Percentiles rank a stretch among this genome's conserved stretches.
These are phyloP conservation scores for Pecoramyces ruminantium DNA, from an alignment of 192 early-diverging fungal species.

Conservation along the genomic window DNA sequence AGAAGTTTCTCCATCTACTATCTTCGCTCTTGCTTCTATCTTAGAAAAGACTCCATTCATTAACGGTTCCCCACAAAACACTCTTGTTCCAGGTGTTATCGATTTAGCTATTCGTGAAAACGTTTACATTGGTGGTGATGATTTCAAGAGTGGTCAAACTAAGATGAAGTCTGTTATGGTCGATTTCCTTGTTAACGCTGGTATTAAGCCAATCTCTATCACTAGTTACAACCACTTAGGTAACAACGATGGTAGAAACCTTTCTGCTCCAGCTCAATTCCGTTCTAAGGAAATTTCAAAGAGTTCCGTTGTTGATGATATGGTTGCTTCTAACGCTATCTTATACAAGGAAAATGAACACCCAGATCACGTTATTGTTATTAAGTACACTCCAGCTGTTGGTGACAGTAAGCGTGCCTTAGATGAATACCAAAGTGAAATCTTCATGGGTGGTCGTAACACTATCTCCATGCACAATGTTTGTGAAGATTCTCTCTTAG, in stretches of 20 bases:
- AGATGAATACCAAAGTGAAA: no score
- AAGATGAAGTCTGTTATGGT: constrained; percentile 98
- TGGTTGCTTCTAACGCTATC: no score
- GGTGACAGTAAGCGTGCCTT: no score
- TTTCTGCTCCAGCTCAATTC: constrained; percentile 95
- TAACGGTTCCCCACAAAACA: constrained; percentile 97
- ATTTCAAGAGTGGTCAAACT: no score
- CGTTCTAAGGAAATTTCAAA: constrained; percentile 99
- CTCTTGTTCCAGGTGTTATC: no score
- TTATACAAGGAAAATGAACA: no score
- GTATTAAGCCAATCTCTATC: no score
- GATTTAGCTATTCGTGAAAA: no score
- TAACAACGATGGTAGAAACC: constrained; percentile 98
- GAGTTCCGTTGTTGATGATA: constrained; percentile 90
- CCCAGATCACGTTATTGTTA: no score
- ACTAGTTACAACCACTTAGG: no score
- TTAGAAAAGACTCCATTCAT: constrained; percentile 91
- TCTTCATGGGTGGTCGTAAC: constrained; percentile 96
- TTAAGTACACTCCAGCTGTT: no score
- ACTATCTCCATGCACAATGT: constrained; percentile 94
- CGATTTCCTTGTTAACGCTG: constrained; percentile 94
- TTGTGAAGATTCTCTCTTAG: constrained; percentile 91
- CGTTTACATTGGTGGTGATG: no score
- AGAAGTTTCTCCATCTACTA: constrained; percentile 85
- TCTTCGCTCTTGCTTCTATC: constrained; percentile 93